Percentiles rank a stretch among this genome's conserved stretches.
These are phyloP conservation scores for Pichia rugopelliculosa DNA, from an alignment of 805 yeast genomes.

Conservation along the genomic window DNA sequence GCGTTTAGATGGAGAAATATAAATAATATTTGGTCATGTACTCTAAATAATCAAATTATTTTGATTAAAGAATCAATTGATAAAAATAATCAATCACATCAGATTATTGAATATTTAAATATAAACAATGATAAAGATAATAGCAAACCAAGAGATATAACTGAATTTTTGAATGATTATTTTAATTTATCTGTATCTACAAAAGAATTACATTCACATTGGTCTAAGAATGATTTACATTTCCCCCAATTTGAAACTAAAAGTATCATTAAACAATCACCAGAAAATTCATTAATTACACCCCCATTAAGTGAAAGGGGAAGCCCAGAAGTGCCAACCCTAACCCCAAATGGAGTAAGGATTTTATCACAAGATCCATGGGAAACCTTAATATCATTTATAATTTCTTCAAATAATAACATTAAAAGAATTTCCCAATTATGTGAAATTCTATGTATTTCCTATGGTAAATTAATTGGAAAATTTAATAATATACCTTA, in stretches of 20 bases:
- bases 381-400: constrained; percentile 87
- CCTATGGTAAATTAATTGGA: constrained; percentile 60
- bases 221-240: constrained; percentile 51
- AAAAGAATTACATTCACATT: constrained; percentile 44
- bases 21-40: constrained; percentile 58
- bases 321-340: background rate
- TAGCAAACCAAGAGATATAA: constrained; percentile 29
- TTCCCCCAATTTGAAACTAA: constrained; percentile 28
- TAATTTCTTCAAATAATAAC: constrained; percentile 93
- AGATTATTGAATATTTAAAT: constrained; percentile 44
- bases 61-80: constrained; percentile 34
- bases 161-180: constrained; percentile 51
- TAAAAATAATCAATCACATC: constrained; percentile 38
- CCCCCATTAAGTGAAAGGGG: constrained; percentile 13
- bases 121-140: constrained; percentile 21
- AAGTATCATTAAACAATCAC: background rate
- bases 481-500: constrained; percentile 47
- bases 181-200: constrained; percentile 59
- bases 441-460: constrained; percentile 71
- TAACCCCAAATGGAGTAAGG: constrained; percentile 39
- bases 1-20: constrained; percentile 71
- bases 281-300: background rate
- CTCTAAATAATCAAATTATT: constrained; percentile 51
- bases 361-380: constrained; percentile 93
- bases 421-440: constrained; percentile 87